Evolutionary conservation across 2,329 filamentous ascomycete genomes (phyloP), one percentile per base, ranked within the genome.

Genomic region (Fusarium algeriense): DNA sequence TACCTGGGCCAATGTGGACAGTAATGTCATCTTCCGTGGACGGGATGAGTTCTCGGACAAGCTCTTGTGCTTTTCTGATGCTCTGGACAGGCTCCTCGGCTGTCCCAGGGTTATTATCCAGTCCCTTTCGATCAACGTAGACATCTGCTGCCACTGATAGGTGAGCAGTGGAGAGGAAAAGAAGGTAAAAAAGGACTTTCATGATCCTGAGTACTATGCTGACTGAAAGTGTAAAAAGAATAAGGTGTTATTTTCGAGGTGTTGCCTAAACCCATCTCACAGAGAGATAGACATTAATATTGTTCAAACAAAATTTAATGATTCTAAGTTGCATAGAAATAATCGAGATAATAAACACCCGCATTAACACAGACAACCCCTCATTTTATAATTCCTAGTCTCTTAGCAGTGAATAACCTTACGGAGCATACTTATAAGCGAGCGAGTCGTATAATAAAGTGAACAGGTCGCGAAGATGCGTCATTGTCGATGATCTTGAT

Each of bases 1-100:
- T 60, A 20, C 59, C 54, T 26, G 59, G 15, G n/a, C 59, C 23
- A 60, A 62, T 3, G 5, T 37, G 19, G 2, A 62, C 59, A 19
- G 43, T 62, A 7, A 62, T 43, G 9, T 13, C 37, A 12, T 49
- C 43, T 5, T 62, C 6, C 2, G 35, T 7, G 0, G 13, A 49
- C 7, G 54, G 30, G 13, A 43, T 32, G 6, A 62, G 30, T 26
- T 30, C 12, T 11, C 37, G 59, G 3, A 32, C 54, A 60, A 62
- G 54, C 30, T 60, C 41, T 26, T 49, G 53, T 60, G 43, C 59
- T 26, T 37, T 62, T 37, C 15, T 1, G 0, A 62, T 14, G 6
- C 35, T 26, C 32, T 43, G 35, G 0, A 62, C 19, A 5, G 59
- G 59, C 23, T 62, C 15, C 1, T 14, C 14, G 7, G 30, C 23